A percentile compares a stretch with the other conserved stretches of the same genome.
Conservation (phyloP, 2,329 filamentous ascomycete genomes). For the Colletotrichum phormii region DNA sequence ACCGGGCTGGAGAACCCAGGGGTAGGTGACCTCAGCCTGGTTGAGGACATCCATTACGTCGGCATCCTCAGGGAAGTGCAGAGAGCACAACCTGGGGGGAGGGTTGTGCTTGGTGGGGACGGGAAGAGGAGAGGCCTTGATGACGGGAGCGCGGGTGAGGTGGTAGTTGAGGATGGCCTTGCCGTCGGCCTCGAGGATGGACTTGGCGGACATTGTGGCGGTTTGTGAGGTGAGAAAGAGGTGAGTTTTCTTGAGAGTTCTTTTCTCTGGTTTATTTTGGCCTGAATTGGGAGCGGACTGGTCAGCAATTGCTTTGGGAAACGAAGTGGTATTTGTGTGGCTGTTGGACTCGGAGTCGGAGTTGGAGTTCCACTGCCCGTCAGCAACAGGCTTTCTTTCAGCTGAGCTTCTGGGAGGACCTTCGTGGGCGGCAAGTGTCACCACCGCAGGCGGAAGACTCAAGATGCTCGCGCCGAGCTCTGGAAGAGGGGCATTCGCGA, state of each 20-base stretch:
- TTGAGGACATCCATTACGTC: constrained; percentile 86
- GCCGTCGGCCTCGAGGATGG: constrained; percentile 98
- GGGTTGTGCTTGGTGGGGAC: constrained; percentile 89
- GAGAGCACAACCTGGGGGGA: constrained; percentile 87
- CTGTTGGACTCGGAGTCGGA: not conserved
- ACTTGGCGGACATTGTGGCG: constrained; percentile 75
- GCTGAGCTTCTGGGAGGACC: constrained; percentile 8
- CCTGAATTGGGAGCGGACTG: not conserved
- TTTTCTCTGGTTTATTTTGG: constrained; percentile 29
- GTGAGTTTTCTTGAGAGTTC: constrained; percentile 28
- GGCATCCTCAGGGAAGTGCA: constrained; percentile 92
- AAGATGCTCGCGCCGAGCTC: constrained; percentile 18
- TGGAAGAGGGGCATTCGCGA: constrained; percentile 3
- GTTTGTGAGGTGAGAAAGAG: constrained; percentile 25
- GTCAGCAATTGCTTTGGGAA: constrained; percentile 27
- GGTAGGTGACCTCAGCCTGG: constrained; percentile 96
- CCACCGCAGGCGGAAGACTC: constrained; percentile 21
- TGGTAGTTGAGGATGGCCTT: constrained; percentile 99
- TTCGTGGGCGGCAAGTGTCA: constrained; percentile 21
- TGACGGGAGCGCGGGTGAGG: constrained; percentile 95
- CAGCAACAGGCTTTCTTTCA: constrained; percentile 6
- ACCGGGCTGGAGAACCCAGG: constrained; percentile 87
- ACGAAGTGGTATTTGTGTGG: constrained; percentile 1
- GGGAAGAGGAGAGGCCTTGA: constrained; percentile 97
- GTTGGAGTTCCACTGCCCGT: not conserved